Percentiles rank a stretch among this genome's conserved stretches.
Conservation (phyloP, 768 basidiomycete genomes). For the Russula sp. region DNA sequence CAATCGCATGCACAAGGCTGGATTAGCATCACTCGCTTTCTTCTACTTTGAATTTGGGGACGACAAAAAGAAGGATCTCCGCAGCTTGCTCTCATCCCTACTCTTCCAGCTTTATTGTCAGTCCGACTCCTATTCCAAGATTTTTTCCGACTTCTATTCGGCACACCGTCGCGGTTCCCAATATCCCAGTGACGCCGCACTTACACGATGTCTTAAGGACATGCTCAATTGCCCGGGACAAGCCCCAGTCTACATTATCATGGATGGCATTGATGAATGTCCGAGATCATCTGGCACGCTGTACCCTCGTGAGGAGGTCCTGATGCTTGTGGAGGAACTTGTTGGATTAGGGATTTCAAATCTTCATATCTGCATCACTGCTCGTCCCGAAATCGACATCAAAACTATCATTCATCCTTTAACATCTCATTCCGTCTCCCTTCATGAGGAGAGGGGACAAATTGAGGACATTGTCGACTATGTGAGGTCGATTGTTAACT, state of each 20-base stretch:
- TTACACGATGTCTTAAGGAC: neutral
- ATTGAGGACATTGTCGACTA: neutral
- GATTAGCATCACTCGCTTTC: neutral
- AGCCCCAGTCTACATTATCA: neutral
- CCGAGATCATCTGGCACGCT: neutral
- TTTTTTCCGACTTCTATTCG: neutral
- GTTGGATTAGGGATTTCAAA: neutral
- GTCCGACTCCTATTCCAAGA: neutral
- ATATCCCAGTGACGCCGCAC: neutral
- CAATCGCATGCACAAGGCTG: neutral
- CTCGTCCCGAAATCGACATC: conserved; percentile 1
- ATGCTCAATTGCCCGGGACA: neutral
- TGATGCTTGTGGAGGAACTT: neutral
- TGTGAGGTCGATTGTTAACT: neutral
- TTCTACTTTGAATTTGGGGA: neutral
- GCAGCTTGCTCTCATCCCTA: neutral
- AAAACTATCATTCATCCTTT: neutral
- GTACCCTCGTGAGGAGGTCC: neutral
- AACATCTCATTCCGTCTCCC: neutral
- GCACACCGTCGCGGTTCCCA: neutral
- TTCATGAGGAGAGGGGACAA: neutral
- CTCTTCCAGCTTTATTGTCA: neutral
- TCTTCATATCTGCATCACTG: neutral
- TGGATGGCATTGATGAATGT: neutral
- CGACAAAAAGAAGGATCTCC: neutral